These are phyloP conservation scores for Tremellales sp. DNA, from an alignment of 1,284 basidiomycete species.

Conservation along the genomic window DNA sequence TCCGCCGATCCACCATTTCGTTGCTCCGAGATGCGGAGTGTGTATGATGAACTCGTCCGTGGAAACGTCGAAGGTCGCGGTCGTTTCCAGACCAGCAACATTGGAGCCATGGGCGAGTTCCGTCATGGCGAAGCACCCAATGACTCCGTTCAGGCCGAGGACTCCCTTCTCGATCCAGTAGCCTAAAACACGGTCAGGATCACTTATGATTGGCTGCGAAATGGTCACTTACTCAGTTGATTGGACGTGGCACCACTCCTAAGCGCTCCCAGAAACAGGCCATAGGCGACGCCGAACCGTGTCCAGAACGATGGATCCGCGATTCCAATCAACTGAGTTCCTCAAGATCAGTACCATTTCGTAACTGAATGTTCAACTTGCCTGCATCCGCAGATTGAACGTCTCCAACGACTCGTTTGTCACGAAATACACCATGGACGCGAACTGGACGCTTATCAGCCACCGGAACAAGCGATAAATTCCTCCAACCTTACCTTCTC, in stretches of 20 bases:
- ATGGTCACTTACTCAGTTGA: constrained; percentile 40
- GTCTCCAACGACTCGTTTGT: constrained; percentile 51
- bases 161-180: constrained; percentile 58
- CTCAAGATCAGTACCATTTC: neutral
- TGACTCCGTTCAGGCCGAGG: constrained; percentile 54
- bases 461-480: neutral
- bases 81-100: constrained; percentile 58
- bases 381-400: constrained; percentile 55
- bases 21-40: constrained; percentile 54
- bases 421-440: constrained; percentile 51
- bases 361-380: constrained; percentile 28
- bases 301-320: constrained; percentile 58
- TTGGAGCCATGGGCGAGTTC: constrained; percentile 53
- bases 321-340: constrained; percentile 40
- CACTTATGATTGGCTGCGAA: neutral
- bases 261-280: constrained; percentile 53
- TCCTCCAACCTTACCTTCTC: constrained; percentile 33
- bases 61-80: constrained; percentile 54
- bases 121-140: constrained; percentile 59
- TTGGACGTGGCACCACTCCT: constrained; percentile 47
- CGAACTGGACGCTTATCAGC: constrained; percentile 28
- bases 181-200: constrained; percentile 20
- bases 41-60: constrained; percentile 58
- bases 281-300: constrained; percentile 55
- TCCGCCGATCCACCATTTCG: constrained; percentile 59